Base-by-base conservation (phyloP, 257 asterid species). In the Henckelia pumila region DNA sequence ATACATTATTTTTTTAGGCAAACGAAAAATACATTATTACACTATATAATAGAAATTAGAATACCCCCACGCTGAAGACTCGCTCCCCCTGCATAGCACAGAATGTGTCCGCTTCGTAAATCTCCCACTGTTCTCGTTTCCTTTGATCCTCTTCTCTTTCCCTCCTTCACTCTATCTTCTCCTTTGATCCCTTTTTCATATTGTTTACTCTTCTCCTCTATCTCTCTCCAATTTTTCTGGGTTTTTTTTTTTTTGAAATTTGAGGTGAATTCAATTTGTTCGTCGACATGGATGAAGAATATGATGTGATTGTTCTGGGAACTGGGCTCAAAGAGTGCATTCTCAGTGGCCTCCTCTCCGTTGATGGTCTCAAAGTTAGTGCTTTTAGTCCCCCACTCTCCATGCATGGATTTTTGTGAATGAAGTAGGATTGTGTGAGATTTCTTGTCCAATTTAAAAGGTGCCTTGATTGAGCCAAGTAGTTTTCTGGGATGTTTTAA, bases 271-370 rank as follows among this genome's bases (percentile, higher is more conserved):
- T 53, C 30, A 20, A 44, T 68, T 3, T 53, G 6, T 35, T 49
- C 62, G 33, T 59, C 69, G 72, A 8, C 67, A 91, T 91, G 97
- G 97, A 91, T 81, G 97, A 91, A 85, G 95, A 88, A 69, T 91
- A 91, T n/a, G 97, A 91, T 60, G 95, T 91, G 21, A 86, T 91
- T 64, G 97, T 91, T 73, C 95, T 91, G 2, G 97, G 97, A 57
- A 91, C 97, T 20, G 97, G 97, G n/a, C 96, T 91, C 56, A 91
- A 91, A 69, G 97, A 91, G 77, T 91, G 97, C 81, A 91, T 91
- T 70, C 92, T 91, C 73, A 91, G 96, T 21, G 97, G 97, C 63
- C 92, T 91, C 66, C 91, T 91, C 75, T 91, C 97, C 28, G 95
- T 91, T 19, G 93, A 91, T 67, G 97, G 97, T 72, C 86, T 88